Base-by-base conservation (phyloP, 495 filamentous ascomycete species). In the Xylaria palmicola region DNA sequence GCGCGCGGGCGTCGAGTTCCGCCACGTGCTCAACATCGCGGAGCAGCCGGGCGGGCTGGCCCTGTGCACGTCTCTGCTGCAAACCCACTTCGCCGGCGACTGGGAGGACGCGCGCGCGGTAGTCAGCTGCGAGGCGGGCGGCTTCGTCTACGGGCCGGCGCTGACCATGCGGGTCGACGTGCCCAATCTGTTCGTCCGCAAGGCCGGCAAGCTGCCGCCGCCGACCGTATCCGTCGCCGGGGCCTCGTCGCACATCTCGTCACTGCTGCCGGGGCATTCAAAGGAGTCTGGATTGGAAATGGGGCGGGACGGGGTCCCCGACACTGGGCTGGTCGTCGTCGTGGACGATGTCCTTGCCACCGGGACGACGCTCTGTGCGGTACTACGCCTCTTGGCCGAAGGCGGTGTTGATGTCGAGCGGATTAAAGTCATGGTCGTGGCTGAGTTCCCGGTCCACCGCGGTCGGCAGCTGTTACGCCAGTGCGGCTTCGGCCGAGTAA, bases 321-420 rank as follows among this genome's bases (percentile, higher is more conserved):
- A 19, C 40, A 79, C 72, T 24, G 73, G 72, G 17, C 75, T 76
- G 44, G 80, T 88, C 17, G 72, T 88, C 60, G 78, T 89, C 6
- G 77, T 89, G 45, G 85, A 89, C 68, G 85, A 89, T 74, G 85
- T 87, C 56, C 80, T 88, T 63, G 78, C 85, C 36, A 84, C 82
- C 29, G 85, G 84, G 52, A 61, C 76, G 64, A 88, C 85, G 52
- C 80, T 88, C 66, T 84, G 78, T 70, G 83, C 81, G 41, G 76
- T 86, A 36, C 64, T 89, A 60, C 67, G 79, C 65, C 71, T 87
- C 27, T 70, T 89, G 55, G 45, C 60, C 10, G 59, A 83, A 66
- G 76, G 72, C 70, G 76, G 79, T 24, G 65, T 86, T 41, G 26
- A 47, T 34, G 37, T 65, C 9, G 74, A 83, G 52, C 47, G 79